phyloP scores from a whole-genome alignment of 2,329 filamentous ascomycete species.

The Graphium sp. region DNA sequence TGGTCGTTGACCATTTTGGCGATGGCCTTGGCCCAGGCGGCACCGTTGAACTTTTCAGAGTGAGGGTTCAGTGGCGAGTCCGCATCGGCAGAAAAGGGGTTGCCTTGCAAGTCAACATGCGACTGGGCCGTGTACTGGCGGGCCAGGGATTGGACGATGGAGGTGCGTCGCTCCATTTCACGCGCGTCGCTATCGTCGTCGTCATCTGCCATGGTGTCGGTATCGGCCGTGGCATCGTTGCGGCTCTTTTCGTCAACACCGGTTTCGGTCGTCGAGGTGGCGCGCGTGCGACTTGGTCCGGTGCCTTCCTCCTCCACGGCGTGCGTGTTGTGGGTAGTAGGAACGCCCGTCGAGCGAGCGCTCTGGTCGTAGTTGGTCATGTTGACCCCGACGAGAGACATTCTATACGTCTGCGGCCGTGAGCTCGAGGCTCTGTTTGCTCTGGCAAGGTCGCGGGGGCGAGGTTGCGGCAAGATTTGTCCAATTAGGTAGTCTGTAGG shows the following conservation, averaged over 20 bases:
- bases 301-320: too few species aligned
- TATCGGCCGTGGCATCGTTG: conserved; percentile 10
- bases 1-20: conserved; percentile 32
- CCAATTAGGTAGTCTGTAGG: too few species aligned
- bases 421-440: too few species aligned
- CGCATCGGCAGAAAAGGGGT: conserved; percentile 30
- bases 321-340: too few species aligned
- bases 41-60: conserved; percentile 33
- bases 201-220: too few species aligned
- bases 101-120: conserved; percentile 16
- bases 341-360: too few species aligned
- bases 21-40: conserved; percentile 43
- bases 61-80: conserved; percentile 36
- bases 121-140: conserved; percentile 35
- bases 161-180: conserved; percentile 32
- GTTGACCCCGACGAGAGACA: too few species aligned
- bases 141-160: conserved; percentile 36
- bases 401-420: too few species aligned
- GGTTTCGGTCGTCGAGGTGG: conserved; percentile 18
- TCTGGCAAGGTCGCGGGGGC: too few species aligned
- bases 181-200: conserved; percentile 19
- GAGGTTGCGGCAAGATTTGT: too few species aligned
- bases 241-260: conserved; percentile 11
- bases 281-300: too few species aligned
- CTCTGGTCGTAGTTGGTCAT: too few species aligned